Evolutionary conservation across 78 protist genomes (phyloP), one percentile per base, ranked within the genome.

Genomic region (Tieghemostelium lacteum): DNA sequence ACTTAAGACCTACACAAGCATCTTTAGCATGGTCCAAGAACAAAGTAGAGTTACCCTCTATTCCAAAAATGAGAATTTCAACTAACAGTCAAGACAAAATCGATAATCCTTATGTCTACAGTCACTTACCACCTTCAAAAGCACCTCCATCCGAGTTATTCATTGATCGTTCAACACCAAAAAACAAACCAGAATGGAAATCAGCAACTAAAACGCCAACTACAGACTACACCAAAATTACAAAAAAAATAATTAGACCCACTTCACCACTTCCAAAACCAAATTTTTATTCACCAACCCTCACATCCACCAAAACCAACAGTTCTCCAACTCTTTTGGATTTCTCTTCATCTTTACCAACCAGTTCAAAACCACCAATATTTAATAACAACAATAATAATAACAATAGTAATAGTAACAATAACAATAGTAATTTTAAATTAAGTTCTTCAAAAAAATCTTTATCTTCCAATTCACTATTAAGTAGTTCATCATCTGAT

Each of bases 231-330:
- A 24, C 50, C 5, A 66, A 50, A 54, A n/a, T 65, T 22, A 77
- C 88, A 2, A 77, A 77, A 65, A 55, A 55, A 28, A 29, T 61
- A 5, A 10, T 60, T 24, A 8, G 69, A 19, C 88, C 74, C 17
- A 65, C 75, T n/a, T 69, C 88, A 54, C 78, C 78, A 14, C 75
- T 58, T 20, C 88, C 88, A 52, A 77, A 77, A 54, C 88, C 88
- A 45, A 77, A 77, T 36, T 77, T 77, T 10, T 65, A 50, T 31
- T 16, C 22, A 6, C 52, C 2, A 20, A 7, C 63, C 17, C 8
- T n/a, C 4, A 16, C 14, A 19, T 57, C 17, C 6, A 45, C 52
- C 10, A 6, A 6, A 45, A 6, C 52, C 6, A n/a, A n/a, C n/a
- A 45, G 52, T 14, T 45, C 52, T 45, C 52, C 52, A 45, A 45